A percentile compares a stretch with the other conserved stretches of the same genome.
phyloP scores from a whole-genome alignment of 2,329 filamentous ascomycete species.

The Helminthosporium solani region DNA sequence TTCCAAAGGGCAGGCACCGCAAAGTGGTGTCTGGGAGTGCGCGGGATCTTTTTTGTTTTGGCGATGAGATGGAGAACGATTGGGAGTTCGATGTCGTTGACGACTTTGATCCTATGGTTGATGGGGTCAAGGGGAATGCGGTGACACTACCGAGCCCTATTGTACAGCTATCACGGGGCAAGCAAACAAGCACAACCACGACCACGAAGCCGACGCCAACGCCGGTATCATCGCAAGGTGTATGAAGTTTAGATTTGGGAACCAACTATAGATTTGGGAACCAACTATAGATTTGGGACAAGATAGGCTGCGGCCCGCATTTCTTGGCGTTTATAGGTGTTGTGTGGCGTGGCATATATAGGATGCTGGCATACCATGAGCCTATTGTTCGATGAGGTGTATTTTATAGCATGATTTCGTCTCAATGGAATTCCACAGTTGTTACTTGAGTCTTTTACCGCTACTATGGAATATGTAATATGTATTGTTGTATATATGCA shows the following conservation, averaged over 20 bases:
- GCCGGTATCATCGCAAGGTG: neutral
- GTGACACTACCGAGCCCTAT: neutral
- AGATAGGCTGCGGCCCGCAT: neutral
- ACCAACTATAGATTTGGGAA: neutral
- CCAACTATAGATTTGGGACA: neutral
- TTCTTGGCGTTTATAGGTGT: neutral
- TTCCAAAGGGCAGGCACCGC: constrained; percentile 36
- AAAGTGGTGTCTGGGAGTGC: constrained; percentile 45
- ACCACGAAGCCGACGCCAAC: neutral
- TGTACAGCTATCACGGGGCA: too few relatives aligned
- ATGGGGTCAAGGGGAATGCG: constrained; percentile 9
- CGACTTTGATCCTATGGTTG: too few relatives aligned
- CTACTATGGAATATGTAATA: too few relatives aligned
- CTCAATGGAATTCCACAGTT: too few relatives aligned
- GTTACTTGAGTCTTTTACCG: too few relatives aligned
- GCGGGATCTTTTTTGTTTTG: constrained; percentile 66
- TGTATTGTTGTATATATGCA: too few relatives aligned
- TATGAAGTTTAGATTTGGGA: neutral
- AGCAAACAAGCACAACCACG: neutral
- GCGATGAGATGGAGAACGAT: constrained; percentile 36
- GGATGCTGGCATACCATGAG: too few relatives aligned
- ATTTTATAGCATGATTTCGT: too few relatives aligned
- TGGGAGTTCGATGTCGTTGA: constrained; percentile 29
- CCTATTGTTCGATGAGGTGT: too few relatives aligned
- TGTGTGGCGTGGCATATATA: too few relatives aligned